Percentiles rank a stretch among this genome's conserved stretches.
Evolutionary conservation across 2,329 filamentous ascomycete species (phyloP).

Genomic region (Colletotrichum sansevieriae): DNA sequence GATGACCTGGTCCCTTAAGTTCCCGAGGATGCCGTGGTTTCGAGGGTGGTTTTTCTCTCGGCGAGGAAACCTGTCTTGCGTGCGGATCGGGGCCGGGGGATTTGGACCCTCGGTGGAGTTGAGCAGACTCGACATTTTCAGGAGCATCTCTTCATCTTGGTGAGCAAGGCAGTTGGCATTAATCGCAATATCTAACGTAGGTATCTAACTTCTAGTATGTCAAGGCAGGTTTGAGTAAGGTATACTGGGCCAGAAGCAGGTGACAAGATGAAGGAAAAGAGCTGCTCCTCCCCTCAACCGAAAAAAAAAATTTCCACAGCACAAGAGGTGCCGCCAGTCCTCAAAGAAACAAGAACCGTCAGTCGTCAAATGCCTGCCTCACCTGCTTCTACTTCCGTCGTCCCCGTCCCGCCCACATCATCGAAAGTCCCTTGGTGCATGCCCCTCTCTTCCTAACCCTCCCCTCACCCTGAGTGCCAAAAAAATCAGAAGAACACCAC

Average conservation of each 20-base stretch:
- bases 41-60: slow-evolving; percentile 19
- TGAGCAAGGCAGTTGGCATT: no score
- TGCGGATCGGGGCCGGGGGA: slow-evolving; percentile 20
- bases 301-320: background rate
- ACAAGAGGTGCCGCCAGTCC: background rate
- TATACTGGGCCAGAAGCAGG: no score
- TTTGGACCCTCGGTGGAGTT: background rate
- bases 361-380: background rate
- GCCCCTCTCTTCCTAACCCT: slow-evolving; percentile 2
- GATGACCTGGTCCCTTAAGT: background rate
- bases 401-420: slow-evolving; percentile 26
- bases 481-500: slow-evolving; percentile 19
- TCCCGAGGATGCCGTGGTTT: slow-evolving; percentile 17
- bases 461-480: slow-evolving; percentile 15
- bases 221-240: no score
- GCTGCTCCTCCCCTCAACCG: no score
- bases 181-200: no score
- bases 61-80: slow-evolving; percentile 16
- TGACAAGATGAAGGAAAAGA: no score
- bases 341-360: background rate
- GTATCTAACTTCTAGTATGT: no score
- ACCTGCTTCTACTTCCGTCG: background rate
- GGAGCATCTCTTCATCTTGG: no score
- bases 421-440: slow-evolving; percentile 9
- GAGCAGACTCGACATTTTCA: no score